A percentile compares a stretch with the other conserved stretches of the same genome.
These are phyloP conservation scores for Vanrija sp. DNA, from an alignment of 1,284 basidiomycete genomes.

Conservation along the genomic window DNA sequence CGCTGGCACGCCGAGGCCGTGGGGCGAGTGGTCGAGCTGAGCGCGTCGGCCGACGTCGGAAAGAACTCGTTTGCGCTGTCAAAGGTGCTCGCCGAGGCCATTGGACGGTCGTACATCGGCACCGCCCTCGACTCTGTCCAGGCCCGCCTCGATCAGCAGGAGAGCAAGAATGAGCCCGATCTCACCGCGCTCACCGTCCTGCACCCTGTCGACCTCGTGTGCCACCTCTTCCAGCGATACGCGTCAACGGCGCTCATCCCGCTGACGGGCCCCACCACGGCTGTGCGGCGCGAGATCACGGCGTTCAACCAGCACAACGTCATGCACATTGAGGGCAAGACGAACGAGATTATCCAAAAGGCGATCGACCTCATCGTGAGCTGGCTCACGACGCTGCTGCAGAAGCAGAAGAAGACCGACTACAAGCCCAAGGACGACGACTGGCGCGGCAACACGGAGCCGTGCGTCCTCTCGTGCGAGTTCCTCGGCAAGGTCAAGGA, in stretches of 20 bases:
- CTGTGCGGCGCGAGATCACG: constrained; percentile 85
- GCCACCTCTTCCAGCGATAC: constrained; percentile 96
- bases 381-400: constrained; percentile 62
- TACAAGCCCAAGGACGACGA: constrained; percentile 97
- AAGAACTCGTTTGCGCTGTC: constrained; percentile 85
- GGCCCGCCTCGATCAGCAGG: constrained; percentile 65
- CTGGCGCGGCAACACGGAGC: constrained; percentile 89
- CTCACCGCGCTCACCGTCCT: constrained; percentile 67
- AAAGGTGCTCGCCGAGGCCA: constrained; percentile 81
- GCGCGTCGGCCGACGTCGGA: constrained; percentile 73
- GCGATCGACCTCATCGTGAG: constrained; percentile 75
- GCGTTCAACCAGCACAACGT: constrained; percentile 89
- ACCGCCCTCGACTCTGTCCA: constrained; percentile 82
- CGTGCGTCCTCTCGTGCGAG: constrained; percentile 84
- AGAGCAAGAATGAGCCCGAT: constrained; percentile 74
- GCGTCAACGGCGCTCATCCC: constrained; percentile 86
- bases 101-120: constrained; percentile 83
- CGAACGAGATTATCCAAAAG: constrained; percentile 78
- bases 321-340: constrained; percentile 78
- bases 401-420: constrained; percentile 92
- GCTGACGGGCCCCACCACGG: constrained; percentile 77
- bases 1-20: constrained; percentile 95
- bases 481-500: constrained; percentile 76
- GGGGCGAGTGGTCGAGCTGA: constrained; percentile 85
- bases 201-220: constrained; percentile 77